Percentiles rank a stretch among this genome's conserved stretches.
phyloP scores from a whole-genome alignment of 805 yeast genomes.

The Starmerella floris region DNA sequence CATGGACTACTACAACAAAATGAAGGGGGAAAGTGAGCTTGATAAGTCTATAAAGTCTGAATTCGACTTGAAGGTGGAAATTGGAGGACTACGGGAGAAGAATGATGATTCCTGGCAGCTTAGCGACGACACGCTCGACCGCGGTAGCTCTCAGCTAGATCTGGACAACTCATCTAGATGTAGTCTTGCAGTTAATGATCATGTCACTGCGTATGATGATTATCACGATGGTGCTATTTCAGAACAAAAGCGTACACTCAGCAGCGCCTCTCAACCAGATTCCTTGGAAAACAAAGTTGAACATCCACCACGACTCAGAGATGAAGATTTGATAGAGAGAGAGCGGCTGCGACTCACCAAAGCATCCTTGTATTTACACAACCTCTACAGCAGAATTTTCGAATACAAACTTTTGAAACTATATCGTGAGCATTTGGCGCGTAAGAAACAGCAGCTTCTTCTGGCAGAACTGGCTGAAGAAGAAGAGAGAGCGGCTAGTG shows the following conservation, averaged over 20 bases:
- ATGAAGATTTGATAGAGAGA: conserved; percentile 23
- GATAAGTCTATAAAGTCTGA: not conserved
- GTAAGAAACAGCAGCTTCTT: conserved; percentile 37
- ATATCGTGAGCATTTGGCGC: conserved; percentile 68
- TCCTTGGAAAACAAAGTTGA: not conserved
- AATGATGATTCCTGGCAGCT: not conserved
- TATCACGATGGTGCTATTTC: conserved; percentile 19
- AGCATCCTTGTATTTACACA: conserved; percentile 64
- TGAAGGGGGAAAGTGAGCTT: not conserved
- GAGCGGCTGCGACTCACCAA: conserved; percentile 48
- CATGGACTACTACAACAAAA: not conserved
- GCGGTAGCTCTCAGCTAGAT: too few species aligned
- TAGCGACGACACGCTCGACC: not conserved
- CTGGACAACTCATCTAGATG: too few species aligned
- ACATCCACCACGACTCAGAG: not conserved
- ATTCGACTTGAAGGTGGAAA: not conserved
- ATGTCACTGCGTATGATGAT: too few species aligned
- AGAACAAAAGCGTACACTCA: too few species aligned
- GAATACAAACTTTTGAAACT: conserved; percentile 62
- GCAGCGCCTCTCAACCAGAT: too few species aligned
- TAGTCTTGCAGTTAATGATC: too few species aligned
- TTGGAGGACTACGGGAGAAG: not conserved
- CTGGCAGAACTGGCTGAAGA: conserved; percentile 28
- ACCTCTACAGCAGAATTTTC: conserved; percentile 65
- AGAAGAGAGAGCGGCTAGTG: conserved; percentile 22